phyloP scores from a whole-genome alignment of 208 protist species.

The Leishmania braziliensis region DNA sequence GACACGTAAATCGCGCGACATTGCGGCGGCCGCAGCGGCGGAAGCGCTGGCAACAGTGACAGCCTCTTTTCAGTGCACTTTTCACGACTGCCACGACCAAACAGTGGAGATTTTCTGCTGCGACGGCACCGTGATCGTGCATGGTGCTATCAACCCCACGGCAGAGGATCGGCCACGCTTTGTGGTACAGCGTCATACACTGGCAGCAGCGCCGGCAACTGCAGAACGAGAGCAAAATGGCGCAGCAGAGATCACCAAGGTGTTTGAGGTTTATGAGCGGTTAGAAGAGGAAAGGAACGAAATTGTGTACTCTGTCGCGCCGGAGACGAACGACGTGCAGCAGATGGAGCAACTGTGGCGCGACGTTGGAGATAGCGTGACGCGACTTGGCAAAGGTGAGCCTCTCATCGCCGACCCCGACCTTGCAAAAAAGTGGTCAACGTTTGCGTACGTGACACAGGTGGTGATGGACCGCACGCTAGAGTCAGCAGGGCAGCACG shows the following conservation, averaged over 20 bases:
- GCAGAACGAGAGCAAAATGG: slow-evolving; percentile 27
- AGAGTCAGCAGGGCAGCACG: slow-evolving; percentile 46
- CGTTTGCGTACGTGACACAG: slow-evolving; percentile 55
- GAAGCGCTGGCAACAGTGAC: slow-evolving; percentile 21
- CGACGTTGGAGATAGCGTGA: slow-evolving; percentile 54
- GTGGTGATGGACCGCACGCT: slow-evolving; percentile 57
- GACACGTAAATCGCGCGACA: neutral
- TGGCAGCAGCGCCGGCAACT: slow-evolving; percentile 12
- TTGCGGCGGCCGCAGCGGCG: neutral
- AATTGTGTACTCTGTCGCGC: slow-evolving; percentile 28
- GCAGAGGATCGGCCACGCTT: slow-evolving; percentile 42
- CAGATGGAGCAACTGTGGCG: slow-evolving; percentile 76
- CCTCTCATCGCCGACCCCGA: slow-evolving; percentile 50
- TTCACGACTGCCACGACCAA: slow-evolving; percentile 58
- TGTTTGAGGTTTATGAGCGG: slow-evolving; percentile 26
- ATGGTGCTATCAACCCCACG: slow-evolving; percentile 68
- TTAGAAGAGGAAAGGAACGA: slow-evolving; percentile 30
- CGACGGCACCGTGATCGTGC: slow-evolving; percentile 53
- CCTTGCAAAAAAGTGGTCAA: slow-evolving; percentile 51
- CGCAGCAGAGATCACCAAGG: slow-evolving; percentile 11
- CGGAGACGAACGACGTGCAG: slow-evolving; percentile 34
- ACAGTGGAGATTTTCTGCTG: slow-evolving; percentile 49
- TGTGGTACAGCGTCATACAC: slow-evolving; percentile 18
- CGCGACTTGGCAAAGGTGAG: slow-evolving; percentile 45
- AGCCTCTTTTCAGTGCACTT: slow-evolving; percentile 68